A percentile compares a stretch with the other conserved stretches of the same genome.
phyloP scores from a whole-genome alignment of 2,329 filamentous ascomycete species.

The Xylariomycetidae sp. region DNA sequence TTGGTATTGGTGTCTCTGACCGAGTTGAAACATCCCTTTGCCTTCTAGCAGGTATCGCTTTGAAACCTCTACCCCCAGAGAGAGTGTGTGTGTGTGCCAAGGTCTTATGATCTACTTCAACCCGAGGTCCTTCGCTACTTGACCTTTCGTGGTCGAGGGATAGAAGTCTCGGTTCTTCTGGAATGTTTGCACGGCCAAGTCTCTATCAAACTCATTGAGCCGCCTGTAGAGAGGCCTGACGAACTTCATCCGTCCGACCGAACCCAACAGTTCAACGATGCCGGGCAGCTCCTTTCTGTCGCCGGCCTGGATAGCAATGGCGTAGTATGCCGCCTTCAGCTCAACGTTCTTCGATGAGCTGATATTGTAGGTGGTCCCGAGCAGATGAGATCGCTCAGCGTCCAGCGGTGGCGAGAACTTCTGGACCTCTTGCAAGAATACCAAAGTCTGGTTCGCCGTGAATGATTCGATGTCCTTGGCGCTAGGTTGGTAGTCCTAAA shows the following conservation, averaged over 20 bases:
- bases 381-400: constrained; percentile 59
- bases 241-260: constrained; percentile 95
- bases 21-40: too few relatives aligned
- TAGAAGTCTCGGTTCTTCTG: constrained; percentile 88
- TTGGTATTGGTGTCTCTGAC: too few relatives aligned
- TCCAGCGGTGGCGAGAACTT: constrained; percentile 60
- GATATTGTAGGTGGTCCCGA: constrained; percentile 74
- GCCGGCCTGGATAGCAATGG: constrained; percentile 70
- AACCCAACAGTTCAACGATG: constrained; percentile 69
- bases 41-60: too few relatives aligned
- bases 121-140: constrained; percentile 81
- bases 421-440: constrained; percentile 81
- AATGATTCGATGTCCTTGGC: constrained; percentile 67
- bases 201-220: constrained; percentile 68
- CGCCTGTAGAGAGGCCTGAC: constrained; percentile 79
- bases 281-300: constrained; percentile 66
- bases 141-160: constrained; percentile 82
- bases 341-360: constrained; percentile 78
- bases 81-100: too few relatives aligned
- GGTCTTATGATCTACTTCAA: constrained; percentile 22
- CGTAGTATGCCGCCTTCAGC: constrained; percentile 74
- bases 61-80: too few relatives aligned
- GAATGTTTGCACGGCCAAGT: constrained; percentile 77
- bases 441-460: constrained; percentile 82
- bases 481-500: constrained; percentile 61